Conservation (phyloP, 2,329 filamentous ascomycete species). For the Aspergillus luchuensis region DNA sequence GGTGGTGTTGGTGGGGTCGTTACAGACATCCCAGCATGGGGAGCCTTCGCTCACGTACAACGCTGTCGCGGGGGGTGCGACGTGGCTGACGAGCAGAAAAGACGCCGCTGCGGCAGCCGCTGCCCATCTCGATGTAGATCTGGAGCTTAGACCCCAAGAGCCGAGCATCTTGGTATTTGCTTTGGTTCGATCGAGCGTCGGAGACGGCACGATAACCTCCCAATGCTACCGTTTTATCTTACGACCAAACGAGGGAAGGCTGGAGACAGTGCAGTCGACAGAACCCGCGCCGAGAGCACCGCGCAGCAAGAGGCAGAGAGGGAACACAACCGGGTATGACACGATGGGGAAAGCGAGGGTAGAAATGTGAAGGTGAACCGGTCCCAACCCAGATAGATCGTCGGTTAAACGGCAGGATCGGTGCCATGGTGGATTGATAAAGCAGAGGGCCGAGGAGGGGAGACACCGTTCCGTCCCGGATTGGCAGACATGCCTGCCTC, state of each 20-base stretch:
- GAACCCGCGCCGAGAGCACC: constrained; percentile 5
- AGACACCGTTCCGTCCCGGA: constrained; percentile 4
- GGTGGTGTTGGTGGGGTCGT: constrained; percentile 41
- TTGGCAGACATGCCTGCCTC: neutral
- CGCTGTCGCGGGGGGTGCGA: constrained; percentile 26
- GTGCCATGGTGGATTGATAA: constrained; percentile 9
- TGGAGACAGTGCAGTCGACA: constrained; percentile 1
- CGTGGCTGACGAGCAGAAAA: constrained; percentile 22
- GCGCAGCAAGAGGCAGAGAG: neutral
- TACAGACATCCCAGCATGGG: constrained; percentile 41
- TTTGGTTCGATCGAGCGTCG: neutral
- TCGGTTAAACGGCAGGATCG: constrained; percentile 10
- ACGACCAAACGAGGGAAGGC: constrained; percentile 1
- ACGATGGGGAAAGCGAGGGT: constrained; percentile 1
- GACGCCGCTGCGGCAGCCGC: constrained; percentile 15
- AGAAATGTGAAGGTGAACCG: constrained; percentile 8
- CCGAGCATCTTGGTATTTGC: constrained; percentile 26
- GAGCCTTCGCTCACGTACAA: constrained; percentile 40
- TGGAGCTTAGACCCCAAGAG: constrained; percentile 13
- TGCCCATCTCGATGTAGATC: constrained; percentile 21
- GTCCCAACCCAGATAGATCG: constrained; percentile 2
- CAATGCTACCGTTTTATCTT: neutral
- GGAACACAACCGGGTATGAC: neutral
- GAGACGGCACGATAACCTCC: neutral
- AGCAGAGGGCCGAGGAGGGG: neutral